Evolutionary conservation across 2,329 filamentous ascomycete species (phyloP).

Genomic region (Fusarium sp.): DNA sequence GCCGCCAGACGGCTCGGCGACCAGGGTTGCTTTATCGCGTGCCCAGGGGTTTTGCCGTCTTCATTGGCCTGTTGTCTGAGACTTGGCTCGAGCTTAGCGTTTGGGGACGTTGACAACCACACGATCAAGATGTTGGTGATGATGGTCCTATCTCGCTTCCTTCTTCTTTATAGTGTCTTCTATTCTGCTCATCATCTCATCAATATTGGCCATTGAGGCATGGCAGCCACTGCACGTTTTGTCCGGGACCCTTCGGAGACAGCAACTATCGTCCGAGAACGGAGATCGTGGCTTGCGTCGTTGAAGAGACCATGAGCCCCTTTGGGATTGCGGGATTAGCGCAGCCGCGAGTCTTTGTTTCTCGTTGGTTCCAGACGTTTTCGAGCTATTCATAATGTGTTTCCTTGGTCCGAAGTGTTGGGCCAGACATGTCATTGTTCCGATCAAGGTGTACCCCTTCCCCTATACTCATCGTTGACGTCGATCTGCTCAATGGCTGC

Average conservation of each 20-base stretch:
- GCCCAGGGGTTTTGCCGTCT: constrained; percentile 48
- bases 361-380: constrained; percentile 38
- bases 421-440: constrained; percentile 4
- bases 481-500: constrained; percentile 27
- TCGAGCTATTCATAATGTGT: constrained; percentile 23
- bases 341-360: constrained; percentile 38
- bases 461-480: constrained; percentile 5
- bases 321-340: constrained; percentile 48
- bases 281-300: constrained; percentile 44
- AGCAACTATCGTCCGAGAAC: constrained; percentile 38
- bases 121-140: constrained; percentile 33
- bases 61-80: constrained; percentile 50
- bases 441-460: constrained; percentile 16
- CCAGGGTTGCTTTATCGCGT: constrained; percentile 43
- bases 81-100: constrained; percentile 44
- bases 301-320: constrained; percentile 16
- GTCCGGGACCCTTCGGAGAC: constrained; percentile 18
- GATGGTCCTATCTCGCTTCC: constrained; percentile 18
- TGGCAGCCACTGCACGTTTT: constrained; percentile 39
- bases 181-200: constrained; percentile 11
- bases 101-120: constrained; percentile 52
- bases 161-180: constrained; percentile 8
- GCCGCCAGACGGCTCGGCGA: constrained; percentile 48
- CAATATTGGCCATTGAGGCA: constrained; percentile 38
- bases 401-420: constrained; percentile 2